Percentiles rank a stretch among this genome's conserved stretches.
Evolutionary conservation across 441 rosid genomes (phyloP).

Genomic region (Pelargonium fulgidum): DNA sequence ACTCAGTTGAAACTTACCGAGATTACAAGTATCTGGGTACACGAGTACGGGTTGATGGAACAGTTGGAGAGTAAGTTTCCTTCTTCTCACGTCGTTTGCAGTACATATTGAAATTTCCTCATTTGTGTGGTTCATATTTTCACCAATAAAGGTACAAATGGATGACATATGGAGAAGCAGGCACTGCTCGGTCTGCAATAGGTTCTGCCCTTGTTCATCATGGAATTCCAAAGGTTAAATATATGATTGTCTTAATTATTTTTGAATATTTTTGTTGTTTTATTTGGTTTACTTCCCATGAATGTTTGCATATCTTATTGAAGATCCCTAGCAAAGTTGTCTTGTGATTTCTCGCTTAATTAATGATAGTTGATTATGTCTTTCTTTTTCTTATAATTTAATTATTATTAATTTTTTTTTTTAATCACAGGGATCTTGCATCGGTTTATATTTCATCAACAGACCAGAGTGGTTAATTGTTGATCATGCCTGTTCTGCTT

Average conservation of each 20-base stretch:
- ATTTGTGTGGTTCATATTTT: constrained; percentile 15
- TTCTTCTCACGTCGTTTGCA: background rate
- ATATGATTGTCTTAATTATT: background rate
- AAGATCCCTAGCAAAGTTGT: constrained; percentile 10
- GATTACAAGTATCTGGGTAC: constrained; percentile 91
- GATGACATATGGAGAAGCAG: constrained; percentile 96
- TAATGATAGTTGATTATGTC: constrained; percentile 8
- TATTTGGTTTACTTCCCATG: constrained; percentile 10
- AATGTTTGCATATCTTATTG: background rate
- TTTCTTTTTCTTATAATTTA: too few species aligned
- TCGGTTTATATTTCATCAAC: constrained; percentile 90
- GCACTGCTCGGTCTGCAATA: constrained; percentile 73
- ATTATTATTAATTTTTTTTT: constrained; percentile 13
- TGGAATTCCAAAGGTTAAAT: constrained; percentile 60
- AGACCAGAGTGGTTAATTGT: constrained; percentile 91
- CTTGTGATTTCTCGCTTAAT: constrained; percentile 11
- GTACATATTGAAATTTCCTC: constrained; percentile 14
- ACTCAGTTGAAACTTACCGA: constrained; percentile 59
- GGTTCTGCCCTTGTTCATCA: constrained; percentile 78
- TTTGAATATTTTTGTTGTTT: constrained; percentile 4
- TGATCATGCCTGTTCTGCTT: constrained; percentile 96
- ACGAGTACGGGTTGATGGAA: constrained; percentile 81
- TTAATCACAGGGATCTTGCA: constrained; percentile 57
- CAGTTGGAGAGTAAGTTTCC: constrained; percentile 84
- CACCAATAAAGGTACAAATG: constrained; percentile 64